Evolutionary conservation across 768 basidiomycete species (phyloP), one percentile per base, ranked within the genome.

Genomic region (Termitomyces sp.): DNA sequence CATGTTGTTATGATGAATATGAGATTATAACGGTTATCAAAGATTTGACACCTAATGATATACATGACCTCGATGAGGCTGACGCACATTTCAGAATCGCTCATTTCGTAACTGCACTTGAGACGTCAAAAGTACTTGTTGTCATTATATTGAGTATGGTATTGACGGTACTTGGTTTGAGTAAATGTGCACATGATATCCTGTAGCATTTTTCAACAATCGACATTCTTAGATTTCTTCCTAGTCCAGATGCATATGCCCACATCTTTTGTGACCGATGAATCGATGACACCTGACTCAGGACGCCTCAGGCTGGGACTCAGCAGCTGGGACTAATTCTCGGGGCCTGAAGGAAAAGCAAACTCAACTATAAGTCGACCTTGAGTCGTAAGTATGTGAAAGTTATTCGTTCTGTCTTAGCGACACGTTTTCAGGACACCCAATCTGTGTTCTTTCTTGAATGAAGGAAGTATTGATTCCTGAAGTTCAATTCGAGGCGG

Each of bases 61-160:
- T 86, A 39, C 61, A 66, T n/a, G 71, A 72, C 0, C 81, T 87
- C 42, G 86, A 88, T 60, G 66, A 67, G 3, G 84, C 85, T 0
- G 85, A 85, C 6, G 78, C 74, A 9, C 59, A 64, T 25, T 7
- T n/a, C 43, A 23, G n/a, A 11, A 12, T 44, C n/a, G 9, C n/a
- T 9, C 4, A 44, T 22, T 32, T 20, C 12, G 12, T 45, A 27
- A 13, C 12, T 18, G 29, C 44, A 20, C 20, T 46, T 18, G 45
- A 15, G 31, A 29, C 16, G 18, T 3, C 18, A 4, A 29, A 18
- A 46, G 7, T 32, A 4, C 18, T n/a, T 7, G 18, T 32, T 22
- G 29, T 32, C 45, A 32, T 46, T 22, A 4, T 46, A 32, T 18
- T 46, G 18, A 12, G 29, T 32, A 46, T 32, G 29, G 13, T 22